Base-by-base conservation (phyloP, 2,329 filamentous ascomycete species). In the Aureobasidium sp. region DNA sequence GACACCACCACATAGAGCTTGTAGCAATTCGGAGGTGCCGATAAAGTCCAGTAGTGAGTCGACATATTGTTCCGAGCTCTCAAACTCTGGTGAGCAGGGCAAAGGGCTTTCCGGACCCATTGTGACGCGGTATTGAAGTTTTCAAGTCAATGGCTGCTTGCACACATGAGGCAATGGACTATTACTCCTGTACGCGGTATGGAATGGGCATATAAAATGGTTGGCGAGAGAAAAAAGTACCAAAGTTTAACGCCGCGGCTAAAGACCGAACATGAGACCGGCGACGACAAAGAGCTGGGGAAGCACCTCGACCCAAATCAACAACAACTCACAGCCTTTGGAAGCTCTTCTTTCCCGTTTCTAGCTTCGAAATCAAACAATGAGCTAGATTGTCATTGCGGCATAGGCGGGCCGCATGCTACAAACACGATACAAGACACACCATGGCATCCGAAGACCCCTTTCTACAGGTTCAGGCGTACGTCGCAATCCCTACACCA, bases 1-100 rank as follows among this genome's bases (percentile, higher is more conserved):
- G 0, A 97, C 90, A n/a, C 93, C 92, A 59, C 94, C 94, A 71
- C 91, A 96, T 16, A 99, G 81, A 30, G 90, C 90, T 66, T 90
- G 88, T 67, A 97, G 91, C 1, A 91, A 79, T 59, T 87, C 83
- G 49, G 88, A 89, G 2, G 85, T 85, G 6, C 85, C 85, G 1
- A 86, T 83, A 69, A 97, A 96, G 25, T 84, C 72, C 30, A 97
- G 80, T 13, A 97, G 82, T 21, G 85, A 86, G 30, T 89, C 80
- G 53, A 96, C 82, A 73, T 96, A 99, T 59, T 85, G 82, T 50
- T 96, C 89, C 6, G 85, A 77, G 48, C 83, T 84, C 41, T 78
- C 72, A 78, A 93, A 97, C 21, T 62, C 63, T 68, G 84, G 83
- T 37, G 83, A 80, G 69, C 89, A 83, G 1, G 92, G 92, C 29